Percentiles rank a stretch among this genome's conserved stretches.
Conservation (phyloP, 2,329 filamentous ascomycete species). For the Talaromyces islandicus region DNA sequence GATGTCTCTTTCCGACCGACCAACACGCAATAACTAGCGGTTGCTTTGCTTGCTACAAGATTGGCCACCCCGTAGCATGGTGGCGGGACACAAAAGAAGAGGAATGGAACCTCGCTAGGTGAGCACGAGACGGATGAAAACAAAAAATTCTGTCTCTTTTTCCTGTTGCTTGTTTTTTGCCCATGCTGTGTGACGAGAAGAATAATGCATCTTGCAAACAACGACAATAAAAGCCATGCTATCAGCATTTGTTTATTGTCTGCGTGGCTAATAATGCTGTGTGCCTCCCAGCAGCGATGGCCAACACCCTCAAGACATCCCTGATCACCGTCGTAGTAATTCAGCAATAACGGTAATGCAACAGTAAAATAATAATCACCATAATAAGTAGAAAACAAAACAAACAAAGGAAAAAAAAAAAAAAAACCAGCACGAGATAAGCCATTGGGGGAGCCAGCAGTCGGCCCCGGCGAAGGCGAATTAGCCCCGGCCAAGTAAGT, state of each 20-base stretch:
- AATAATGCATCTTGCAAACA: no score
- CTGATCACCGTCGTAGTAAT: neutral
- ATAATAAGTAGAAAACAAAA: neutral
- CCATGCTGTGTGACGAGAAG: neutral
- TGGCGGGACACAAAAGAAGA: neutral
- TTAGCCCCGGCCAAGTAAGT: neutral
- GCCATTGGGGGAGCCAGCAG: neutral
- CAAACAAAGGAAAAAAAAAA: neutral
- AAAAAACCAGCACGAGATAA: neutral
- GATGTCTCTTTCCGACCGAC: neutral
- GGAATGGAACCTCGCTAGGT: neutral
- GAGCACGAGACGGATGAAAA: neutral
- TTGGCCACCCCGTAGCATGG: neutral
- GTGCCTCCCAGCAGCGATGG: neutral
- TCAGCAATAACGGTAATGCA: neutral
- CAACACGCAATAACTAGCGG: neutral
- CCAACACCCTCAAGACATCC: neutral
- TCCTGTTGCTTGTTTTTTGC: slow-evolving; percentile 2
- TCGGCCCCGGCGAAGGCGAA: neutral
- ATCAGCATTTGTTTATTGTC: neutral
- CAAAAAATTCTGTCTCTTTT: slow-evolving; percentile 3
- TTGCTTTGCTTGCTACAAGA: neutral
- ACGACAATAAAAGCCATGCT: no score
- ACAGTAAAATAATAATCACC: neutral
- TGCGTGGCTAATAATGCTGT: neutral